These are phyloP conservation scores for Rhodotorula kratochvilovae DNA, from an alignment of 768 basidiomycete species.

Conservation along the genomic window DNA sequence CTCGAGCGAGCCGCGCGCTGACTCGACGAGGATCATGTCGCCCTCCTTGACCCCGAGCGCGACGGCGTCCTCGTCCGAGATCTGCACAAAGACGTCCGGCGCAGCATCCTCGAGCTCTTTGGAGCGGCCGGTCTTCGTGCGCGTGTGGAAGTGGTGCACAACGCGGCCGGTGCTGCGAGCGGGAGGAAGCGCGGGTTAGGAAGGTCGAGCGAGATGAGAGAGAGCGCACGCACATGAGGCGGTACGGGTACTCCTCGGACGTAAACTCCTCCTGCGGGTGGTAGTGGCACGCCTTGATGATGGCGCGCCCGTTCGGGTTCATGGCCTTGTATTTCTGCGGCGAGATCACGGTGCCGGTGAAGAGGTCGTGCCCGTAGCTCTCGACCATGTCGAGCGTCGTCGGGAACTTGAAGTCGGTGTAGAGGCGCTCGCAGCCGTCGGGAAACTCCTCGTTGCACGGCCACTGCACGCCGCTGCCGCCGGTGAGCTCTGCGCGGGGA, in stretches of 20 bases:
- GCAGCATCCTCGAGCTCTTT: slow-evolving; percentile 35
- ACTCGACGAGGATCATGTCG: slow-evolving; percentile 36
- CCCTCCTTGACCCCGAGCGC: slow-evolving; percentile 33
- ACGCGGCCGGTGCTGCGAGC: no score
- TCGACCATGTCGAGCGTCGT: slow-evolving; percentile 33
- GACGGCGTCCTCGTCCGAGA: slow-evolving; percentile 37
- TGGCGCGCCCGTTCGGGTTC: slow-evolving; percentile 37
- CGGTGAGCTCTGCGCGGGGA: slow-evolving; percentile 20
- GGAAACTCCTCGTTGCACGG: slow-evolving; percentile 39
- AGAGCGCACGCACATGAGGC: slow-evolving; percentile 21
- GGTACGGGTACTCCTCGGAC: slow-evolving; percentile 34
- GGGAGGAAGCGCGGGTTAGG: not conserved
- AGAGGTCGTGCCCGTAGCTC: slow-evolving; percentile 33
- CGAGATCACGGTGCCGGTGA: slow-evolving; percentile 37
- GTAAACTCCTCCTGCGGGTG: slow-evolving; percentile 27
- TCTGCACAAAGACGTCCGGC: slow-evolving; percentile 35
- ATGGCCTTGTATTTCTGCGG: slow-evolving; percentile 30
- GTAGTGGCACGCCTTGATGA: slow-evolving; percentile 38
- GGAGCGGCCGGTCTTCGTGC: slow-evolving; percentile 39
- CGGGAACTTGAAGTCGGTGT: slow-evolving; percentile 35
- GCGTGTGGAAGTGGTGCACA: slow-evolving; percentile 33
- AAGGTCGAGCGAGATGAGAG: no score
- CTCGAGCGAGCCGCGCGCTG: slow-evolving; percentile 30
- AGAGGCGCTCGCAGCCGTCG: slow-evolving; percentile 26
- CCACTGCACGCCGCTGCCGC: slow-evolving; percentile 40